These are phyloP conservation scores for Aspergillus pseudoviridinutans DNA, from an alignment of 2,329 filamentous ascomycete species.

Conservation along the genomic window DNA sequence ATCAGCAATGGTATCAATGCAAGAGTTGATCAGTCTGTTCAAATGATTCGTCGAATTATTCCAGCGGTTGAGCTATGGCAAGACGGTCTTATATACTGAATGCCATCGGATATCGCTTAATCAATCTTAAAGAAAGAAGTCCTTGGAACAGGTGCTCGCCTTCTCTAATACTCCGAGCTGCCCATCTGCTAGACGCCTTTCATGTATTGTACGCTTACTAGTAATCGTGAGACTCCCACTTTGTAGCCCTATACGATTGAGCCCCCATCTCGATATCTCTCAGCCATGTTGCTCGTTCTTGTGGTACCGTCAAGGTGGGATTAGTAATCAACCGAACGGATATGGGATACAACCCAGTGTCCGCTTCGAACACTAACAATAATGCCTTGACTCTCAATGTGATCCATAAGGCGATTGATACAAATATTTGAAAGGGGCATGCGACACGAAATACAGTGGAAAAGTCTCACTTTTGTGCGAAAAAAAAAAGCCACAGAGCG, in stretches of 20 bases:
- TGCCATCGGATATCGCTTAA: background rate
- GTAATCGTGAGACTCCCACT: background rate
- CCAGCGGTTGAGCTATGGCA: background rate
- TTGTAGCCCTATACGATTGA: background rate
- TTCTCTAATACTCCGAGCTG: background rate
- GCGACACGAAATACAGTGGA: background rate
- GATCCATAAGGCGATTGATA: background rate
- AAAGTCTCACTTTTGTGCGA: background rate
- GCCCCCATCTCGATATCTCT: background rate
- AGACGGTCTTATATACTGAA: background rate
- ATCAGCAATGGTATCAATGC: conserved; percentile 30
- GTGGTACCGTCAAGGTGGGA: background rate
- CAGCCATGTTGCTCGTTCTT: background rate
- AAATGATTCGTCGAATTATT: background rate
- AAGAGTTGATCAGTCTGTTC: conserved; percentile 20
- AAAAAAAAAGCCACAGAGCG: background rate
- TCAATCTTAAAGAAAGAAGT: background rate
- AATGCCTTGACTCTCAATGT: background rate
- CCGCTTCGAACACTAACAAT: background rate
- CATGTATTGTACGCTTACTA: background rate
- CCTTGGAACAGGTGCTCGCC: background rate
- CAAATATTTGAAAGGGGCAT: background rate
- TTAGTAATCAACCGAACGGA: background rate
- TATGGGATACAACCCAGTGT: background rate
- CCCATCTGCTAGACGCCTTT: background rate